Base-by-base conservation (phyloP, 768 basidiomycete genomes). In the Tricholoma saponaceum region DNA sequence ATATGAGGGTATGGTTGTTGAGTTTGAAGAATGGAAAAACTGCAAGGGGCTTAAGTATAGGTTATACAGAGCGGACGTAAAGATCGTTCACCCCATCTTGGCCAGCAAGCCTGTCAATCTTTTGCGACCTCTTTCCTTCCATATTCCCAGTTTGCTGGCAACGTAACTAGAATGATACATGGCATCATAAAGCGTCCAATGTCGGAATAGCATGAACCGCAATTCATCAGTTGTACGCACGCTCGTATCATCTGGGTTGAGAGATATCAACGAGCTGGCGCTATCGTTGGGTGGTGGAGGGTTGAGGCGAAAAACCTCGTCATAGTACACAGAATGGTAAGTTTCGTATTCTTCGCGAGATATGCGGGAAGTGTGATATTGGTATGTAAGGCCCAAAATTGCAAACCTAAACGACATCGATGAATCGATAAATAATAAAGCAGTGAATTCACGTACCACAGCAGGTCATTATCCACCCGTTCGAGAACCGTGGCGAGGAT, bases 131-230 rank as follows among this genome's bases (percentile, higher is more conserved):
- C 86, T 83, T 70, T 98, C 96, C 67, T 90, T 94, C 97, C 97
- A 98, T 55, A 96, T 92, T 3, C 94, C 95, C 58, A 99, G 80
- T 70, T 93, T 94, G 52, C 91, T 89, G 6, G 95, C 95, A 16
- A 99, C 89, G 66, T 98, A 99, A 57, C 90, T 91, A 3, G 95
- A 97, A 70, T 99, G 96, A 65, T 88, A 87, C 97, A 99, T 98
- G 10, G 95, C 87, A 67, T 99, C 97, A 68, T 98, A 98, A 47
- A 99, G 74, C 28, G 90, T 98, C 97, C 97, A 99, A 74, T 98
- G 97, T 56, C 96, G 82, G 69, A 95, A 95, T 54, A 98, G 81
- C 74, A 88, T 95, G 70, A 99, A 98, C 23, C 97, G 82, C 54
- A 98, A 76, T 71, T 99, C 97, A 52, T 95, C 93, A 30, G 85